A percentile compares a stretch with the other conserved stretches of the same genome.
These are phyloP conservation scores for Rugonectria rugulosa DNA, from an alignment of 2,329 filamentous ascomycete genomes.

Conservation along the genomic window DNA sequence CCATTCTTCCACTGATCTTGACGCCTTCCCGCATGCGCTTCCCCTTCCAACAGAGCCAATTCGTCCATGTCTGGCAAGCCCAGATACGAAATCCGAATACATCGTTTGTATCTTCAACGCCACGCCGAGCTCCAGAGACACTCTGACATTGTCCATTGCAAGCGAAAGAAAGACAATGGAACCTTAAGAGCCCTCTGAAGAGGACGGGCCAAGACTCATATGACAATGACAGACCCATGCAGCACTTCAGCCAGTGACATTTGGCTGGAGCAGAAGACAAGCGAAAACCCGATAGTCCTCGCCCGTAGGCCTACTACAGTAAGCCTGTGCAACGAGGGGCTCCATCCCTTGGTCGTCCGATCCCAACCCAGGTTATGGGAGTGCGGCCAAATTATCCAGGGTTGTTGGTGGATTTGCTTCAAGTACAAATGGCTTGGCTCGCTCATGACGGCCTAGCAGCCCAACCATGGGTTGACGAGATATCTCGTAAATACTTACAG, in stretches of 20 bases:
- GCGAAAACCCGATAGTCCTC: background rate
- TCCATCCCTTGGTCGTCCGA: conserved; percentile 10
- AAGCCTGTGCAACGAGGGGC: conserved; percentile 4
- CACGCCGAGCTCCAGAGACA: too few relatives aligned
- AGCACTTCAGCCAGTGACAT: too few relatives aligned
- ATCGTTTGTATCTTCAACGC: too few relatives aligned
- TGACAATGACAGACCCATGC: too few relatives aligned
- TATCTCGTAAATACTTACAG: too few relatives aligned
- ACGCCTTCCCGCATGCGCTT: background rate
- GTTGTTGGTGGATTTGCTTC: conserved; percentile 17
- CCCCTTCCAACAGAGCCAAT: background rate
- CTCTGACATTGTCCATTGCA: too few relatives aligned
- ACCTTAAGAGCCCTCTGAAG: too few relatives aligned
- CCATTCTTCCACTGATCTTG: background rate
- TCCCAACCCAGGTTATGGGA: conserved; percentile 18
- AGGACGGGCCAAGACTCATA: too few relatives aligned
- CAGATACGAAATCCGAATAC: too few relatives aligned
- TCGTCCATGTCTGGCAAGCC: too few relatives aligned
- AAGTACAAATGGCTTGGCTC: conserved; percentile 8
- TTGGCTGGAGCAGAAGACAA: too few relatives aligned
- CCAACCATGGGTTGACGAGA: conserved; percentile 8
- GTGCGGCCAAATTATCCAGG: conserved; percentile 23
- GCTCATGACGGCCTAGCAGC: background rate
- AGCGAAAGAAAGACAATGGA: too few relatives aligned
- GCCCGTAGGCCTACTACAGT: background rate